These are phyloP conservation scores for Pleurotus giganteus DNA, from an alignment of 768 basidiomycete species.

Conservation along the genomic window DNA sequence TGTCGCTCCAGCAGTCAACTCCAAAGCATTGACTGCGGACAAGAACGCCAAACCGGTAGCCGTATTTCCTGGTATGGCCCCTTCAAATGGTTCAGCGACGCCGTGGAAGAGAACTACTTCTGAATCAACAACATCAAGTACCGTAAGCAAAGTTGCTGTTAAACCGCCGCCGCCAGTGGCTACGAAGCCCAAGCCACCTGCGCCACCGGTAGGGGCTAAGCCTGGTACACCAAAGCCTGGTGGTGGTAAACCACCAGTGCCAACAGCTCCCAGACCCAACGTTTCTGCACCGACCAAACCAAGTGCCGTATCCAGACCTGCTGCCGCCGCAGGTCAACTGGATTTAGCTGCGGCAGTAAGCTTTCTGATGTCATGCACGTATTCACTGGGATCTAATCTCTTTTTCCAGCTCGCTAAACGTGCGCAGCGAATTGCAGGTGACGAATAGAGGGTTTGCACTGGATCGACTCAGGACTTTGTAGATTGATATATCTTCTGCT, in stretches of 20 bases:
- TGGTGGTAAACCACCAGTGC: slow-evolving; percentile 40
- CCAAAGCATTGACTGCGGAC: slow-evolving; percentile 50
- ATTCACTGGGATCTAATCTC: slow-evolving; percentile 4
- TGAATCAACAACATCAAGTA: slow-evolving; percentile 50
- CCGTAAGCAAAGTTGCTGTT: slow-evolving; percentile 43
- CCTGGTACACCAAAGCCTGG: slow-evolving; percentile 52
- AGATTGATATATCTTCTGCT: slow-evolving; percentile 12
- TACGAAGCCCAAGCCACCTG: slow-evolving; percentile 61
- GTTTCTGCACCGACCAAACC: slow-evolving; percentile 32
- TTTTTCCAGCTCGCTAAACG: slow-evolving; percentile 67
- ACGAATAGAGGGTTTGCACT: slow-evolving; percentile 26
- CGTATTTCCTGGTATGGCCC: slow-evolving; percentile 75
- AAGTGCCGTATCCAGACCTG: slow-evolving; percentile 38
- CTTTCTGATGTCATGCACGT: slow-evolving; percentile 1
- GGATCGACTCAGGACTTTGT: slow-evolving; percentile 11
- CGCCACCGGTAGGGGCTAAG: slow-evolving; percentile 56
- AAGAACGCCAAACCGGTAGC: slow-evolving; percentile 74
- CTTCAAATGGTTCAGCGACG: slow-evolving; percentile 64
- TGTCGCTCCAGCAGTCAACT: slow-evolving; percentile 30
- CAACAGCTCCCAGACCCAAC: slow-evolving; percentile 34
- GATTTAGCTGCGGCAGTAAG: slow-evolving; percentile 84
- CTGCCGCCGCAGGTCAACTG: slow-evolving; percentile 54
- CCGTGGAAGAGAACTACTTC: slow-evolving; percentile 69
- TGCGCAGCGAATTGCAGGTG: slow-evolving; percentile 61
- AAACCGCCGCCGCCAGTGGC: slow-evolving; percentile 62